Evolutionary conservation across 1,284 basidiomycete genomes (phyloP).

Genomic region (Vanrija pseudolonga): DNA sequence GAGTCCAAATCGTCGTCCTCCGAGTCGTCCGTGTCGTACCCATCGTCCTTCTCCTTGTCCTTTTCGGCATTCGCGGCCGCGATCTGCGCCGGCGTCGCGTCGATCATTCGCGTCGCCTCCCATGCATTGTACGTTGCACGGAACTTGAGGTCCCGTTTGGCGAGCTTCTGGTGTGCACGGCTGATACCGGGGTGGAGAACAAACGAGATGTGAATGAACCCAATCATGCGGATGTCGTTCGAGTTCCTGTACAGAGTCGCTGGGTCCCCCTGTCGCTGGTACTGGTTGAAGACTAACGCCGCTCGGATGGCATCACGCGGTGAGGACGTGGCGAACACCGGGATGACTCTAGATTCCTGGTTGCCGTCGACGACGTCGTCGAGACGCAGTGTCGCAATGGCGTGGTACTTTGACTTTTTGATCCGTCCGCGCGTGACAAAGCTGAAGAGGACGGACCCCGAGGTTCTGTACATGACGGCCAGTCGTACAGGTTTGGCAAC

Average conservation of each 20-base stretch:
- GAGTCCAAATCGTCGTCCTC: background rate
- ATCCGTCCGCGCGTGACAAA: slow-evolving; percentile 29
- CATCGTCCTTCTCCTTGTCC: background rate
- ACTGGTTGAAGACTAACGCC: background rate
- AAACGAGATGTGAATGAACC: slow-evolving; percentile 32
- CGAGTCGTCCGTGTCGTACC: slow-evolving; percentile 6
- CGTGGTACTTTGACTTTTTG: slow-evolving; percentile 40
- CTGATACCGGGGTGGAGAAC: slow-evolving; percentile 39
- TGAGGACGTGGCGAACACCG: slow-evolving; percentile 35
- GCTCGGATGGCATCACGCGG: slow-evolving; percentile 27
- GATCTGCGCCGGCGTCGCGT: background rate
- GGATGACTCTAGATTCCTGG: slow-evolving; percentile 17
- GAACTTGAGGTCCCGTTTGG: slow-evolving; percentile 41
- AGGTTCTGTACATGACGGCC: slow-evolving; percentile 47
- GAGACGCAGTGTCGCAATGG: slow-evolving; percentile 33
- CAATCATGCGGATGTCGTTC: slow-evolving; percentile 15
- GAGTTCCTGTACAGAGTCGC: too few relatives aligned
- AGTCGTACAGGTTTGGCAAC: slow-evolving; percentile 26
- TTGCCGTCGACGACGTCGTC: slow-evolving; percentile 34
- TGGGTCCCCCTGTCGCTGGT: too few relatives aligned
- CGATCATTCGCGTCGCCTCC: slow-evolving; percentile 24
- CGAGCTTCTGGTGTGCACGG: slow-evolving; percentile 36
- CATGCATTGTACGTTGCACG: slow-evolving; percentile 44
- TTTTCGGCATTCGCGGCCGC: background rate
- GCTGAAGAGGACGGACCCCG: slow-evolving; percentile 41